Evolutionary conservation across 345 rosid genomes (phyloP), one percentile per base, ranked within the genome.

Genomic region (Populus deltoides): DNA sequence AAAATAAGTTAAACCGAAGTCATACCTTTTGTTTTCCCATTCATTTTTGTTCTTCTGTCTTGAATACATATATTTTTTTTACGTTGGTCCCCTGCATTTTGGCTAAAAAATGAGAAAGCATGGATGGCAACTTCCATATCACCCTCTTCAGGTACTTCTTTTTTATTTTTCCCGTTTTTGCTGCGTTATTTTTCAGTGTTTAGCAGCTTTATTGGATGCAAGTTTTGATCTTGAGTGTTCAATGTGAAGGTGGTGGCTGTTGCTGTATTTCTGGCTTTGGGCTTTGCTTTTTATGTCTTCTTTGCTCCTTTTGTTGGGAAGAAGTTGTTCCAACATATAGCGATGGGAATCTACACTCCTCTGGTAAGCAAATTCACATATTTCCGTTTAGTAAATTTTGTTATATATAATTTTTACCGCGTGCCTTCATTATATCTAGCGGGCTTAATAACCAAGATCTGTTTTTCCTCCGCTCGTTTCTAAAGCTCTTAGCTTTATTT

Each of bases 121-220:
- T 83, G 99, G 99, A 86, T 96, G 99, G 98, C 93, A 96, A 78
- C 95, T 96, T 78, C 99, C 99, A 59, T 91, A 93, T 62, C 99
- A 96, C 74, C 98, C 99, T n/a, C 98, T 96, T 68, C 99, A 96
- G 97, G 99, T 90, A 39, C 27, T 68, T 70, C 9, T 65, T 70
- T 65, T 16, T 53, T 24, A 3, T 75, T 73, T 62, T 3, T 9
- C 22, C 57, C 17, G 24, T 38, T 31, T 41, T 41, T 2, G 41
- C 38, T 74, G 10, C 80, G 27, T 41, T 6, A 16, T 20, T 35
- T n/a, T 27, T 38, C 43, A 57, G 53, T n/a, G 38, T 13, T 68
- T 9, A 2, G 27, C 47, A 1, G 75, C 77, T 72, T 61, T 70
- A 5, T 25, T 35, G 33, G 18, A 72, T 33, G 29, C 15, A 69